Base-by-base conservation (phyloP, 257 asterid genomes). In the Ballota nigra region DNA sequence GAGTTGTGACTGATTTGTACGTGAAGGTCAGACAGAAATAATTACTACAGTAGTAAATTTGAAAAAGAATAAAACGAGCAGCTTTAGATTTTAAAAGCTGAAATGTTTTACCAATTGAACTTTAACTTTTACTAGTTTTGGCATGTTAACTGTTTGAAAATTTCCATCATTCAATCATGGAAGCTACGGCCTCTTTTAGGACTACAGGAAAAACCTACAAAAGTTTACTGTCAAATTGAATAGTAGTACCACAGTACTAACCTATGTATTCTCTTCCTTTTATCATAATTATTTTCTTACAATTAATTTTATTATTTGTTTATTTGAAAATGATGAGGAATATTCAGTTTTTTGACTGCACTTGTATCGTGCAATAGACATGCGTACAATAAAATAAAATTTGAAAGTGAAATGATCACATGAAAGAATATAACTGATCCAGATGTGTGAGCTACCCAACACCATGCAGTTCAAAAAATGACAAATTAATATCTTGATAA, bases 101-200 rank as follows among this genome's bases (percentile, higher is more conserved):
- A 65, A 57, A 23, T 28, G 19, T 70, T 71, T 71, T 56, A 55
- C 74, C 36, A 43, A 53, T 62, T 73, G 28, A 61, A 56, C 68
- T 57, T 73, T 63, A 19, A 38, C 68, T 63, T 78, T 73, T 68
- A 64, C 79, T 56, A 24, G 34, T 78, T 64, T 78, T 63, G 72
- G 76, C 59, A 55, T 33, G 36, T 63, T 55, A 43, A 73, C 72
- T 68, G 34, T 69, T 55, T 67, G 26, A 51, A 41, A 77, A 47
- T 51, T 72, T 77, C 24, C n/a, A 52, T 51, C 78, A 74, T 71
- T 72, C 71, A 77, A 77, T 77, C 71, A 66, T 72, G 81, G 78
- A 66, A 6, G 68, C 71, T 59, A 69, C 67, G 5, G 29, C 41
- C 81, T 77, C 74, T 77, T 77, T 70, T 55, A 10, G 55, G 56